These are phyloP conservation scores for Vararia minispora DNA, from an alignment of 768 basidiomycete species.

Conservation along the genomic window DNA sequence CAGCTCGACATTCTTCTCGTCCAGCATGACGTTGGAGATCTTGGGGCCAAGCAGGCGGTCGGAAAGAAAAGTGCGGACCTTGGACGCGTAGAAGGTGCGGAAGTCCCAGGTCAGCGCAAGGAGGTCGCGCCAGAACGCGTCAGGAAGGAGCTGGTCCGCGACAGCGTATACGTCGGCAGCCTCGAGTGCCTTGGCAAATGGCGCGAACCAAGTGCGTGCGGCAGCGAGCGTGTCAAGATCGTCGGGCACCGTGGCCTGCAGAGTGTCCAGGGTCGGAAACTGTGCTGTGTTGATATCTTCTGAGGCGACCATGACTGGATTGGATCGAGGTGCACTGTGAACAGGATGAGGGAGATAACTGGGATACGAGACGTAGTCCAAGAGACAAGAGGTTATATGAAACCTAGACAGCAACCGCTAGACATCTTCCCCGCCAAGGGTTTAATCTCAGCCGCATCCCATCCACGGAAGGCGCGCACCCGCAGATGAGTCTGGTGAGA, in stretches of 20 bases:
- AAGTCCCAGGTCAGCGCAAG: conserved; percentile 57
- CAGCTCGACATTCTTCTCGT: conserved; percentile 13
- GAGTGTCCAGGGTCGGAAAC: conserved; percentile 15
- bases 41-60: conserved; percentile 28
- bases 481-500: too few relatives aligned
- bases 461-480: too few relatives aligned
- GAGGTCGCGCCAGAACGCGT: conserved; percentile 46
- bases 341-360: not conserved
- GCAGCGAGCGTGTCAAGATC: conserved; percentile 9
- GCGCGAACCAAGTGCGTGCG: conserved; percentile 14
- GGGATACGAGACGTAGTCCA: too few relatives aligned
- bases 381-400: conserved; percentile 7
- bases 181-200: conserved; percentile 11
- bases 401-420: conserved; percentile 2
- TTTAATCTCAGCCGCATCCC: too few relatives aligned
- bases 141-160: conserved; percentile 13
- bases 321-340: not conserved
- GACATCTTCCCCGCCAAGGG: not conserved
- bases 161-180: conserved; percentile 8
- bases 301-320: conserved; percentile 7
- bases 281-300: conserved; percentile 6
- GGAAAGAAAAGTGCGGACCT: conserved; percentile 32
- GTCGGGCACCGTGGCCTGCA: conserved; percentile 9
- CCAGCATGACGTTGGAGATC: conserved; percentile 17
- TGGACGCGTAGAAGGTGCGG: conserved; percentile 38